Base-by-base conservation (phyloP, 1,284 basidiomycete genomes). In the Cryptococcus sp. region DNA sequence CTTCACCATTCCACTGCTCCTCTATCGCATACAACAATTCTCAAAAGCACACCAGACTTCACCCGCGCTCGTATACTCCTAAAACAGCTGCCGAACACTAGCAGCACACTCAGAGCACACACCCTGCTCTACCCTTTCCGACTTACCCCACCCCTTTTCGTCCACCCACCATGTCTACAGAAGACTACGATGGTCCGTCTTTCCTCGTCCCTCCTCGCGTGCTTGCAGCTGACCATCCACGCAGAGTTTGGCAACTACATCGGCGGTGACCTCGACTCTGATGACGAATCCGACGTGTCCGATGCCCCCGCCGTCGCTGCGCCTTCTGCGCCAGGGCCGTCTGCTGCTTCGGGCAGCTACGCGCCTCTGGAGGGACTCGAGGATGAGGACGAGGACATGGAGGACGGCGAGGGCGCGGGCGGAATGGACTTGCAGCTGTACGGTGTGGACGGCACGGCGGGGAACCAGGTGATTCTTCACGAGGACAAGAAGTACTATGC, bases 401-500 rank as follows among this genome's bases (percentile, higher is more conserved):
- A 70, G 18, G 61, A 71, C 44, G 68, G 65, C 38, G 66, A 67
- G 21, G 68, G 65, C 38, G 66, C 66, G 21, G 56, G 46, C 16
- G 72, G 69, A 24, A 70, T 72, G 68, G 53, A 74, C 55, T 72
- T 75, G 65, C 73, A 72, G 9, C 52, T 73, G 50, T 69, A 73
- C 59, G 70, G 70, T 44, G 71, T 76, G 7, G 73, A 76, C 49
- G 72, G 70, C 13, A 71, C 71, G 2, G 69, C 72, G 11, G 72
- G 74, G 62, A 92, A 90, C 65, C 91, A 93, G 50, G 89, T 97
- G 33, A 78, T 97, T 46, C 80, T 97, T 54, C 95, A 98, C 70
- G 96, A 98, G 75, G 90, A 98, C 80, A 98, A 98, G 78, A 89
- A 93, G 76, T 98, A 98, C 79, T 98, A 98, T 73, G 91, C 92